Conservation (phyloP, 2,329 filamentous ascomycete species). For the Reticulascus tulasneorum region DNA sequence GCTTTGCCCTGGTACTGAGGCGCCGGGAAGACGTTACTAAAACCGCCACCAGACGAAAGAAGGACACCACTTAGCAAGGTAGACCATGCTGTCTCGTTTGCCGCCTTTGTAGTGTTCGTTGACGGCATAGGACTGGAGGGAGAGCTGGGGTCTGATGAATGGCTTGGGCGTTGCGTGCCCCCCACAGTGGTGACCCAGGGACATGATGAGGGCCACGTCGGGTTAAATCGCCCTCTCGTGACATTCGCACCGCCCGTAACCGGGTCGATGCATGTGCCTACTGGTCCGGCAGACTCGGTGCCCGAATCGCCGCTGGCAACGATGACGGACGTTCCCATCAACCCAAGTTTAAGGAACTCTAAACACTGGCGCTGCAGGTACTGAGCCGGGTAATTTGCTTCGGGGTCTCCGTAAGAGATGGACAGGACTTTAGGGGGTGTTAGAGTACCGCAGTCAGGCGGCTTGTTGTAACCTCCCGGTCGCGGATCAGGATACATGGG, state of each 20-base stretch:
- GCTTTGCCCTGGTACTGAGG: constrained; percentile 49
- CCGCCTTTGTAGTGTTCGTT: no score
- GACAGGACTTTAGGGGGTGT: not conserved
- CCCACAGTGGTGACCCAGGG: constrained; percentile 43
- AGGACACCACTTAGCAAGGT: constrained; percentile 31
- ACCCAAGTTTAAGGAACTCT: constrained; percentile 39
- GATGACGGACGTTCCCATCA: constrained; percentile 30
- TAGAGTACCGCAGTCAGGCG: no score
- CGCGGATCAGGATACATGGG: not conserved
- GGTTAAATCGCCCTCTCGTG: constrained; percentile 32
- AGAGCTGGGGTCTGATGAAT: no score
- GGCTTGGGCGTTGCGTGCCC: constrained; percentile 1
- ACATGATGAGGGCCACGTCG: constrained; percentile 39
- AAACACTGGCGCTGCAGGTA: constrained; percentile 41
- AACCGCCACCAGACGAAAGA: constrained; percentile 48
- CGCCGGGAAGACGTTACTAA: constrained; percentile 42
- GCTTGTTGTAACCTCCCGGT: no score
- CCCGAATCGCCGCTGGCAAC: constrained; percentile 34
- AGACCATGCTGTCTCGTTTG: no score
- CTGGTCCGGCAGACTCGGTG: constrained; percentile 3
- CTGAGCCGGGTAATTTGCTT: constrained; percentile 40
- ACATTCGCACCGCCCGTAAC: constrained; percentile 1
- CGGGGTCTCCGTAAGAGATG: constrained; percentile 21
- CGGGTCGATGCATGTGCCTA: constrained; percentile 7
- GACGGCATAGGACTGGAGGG: not conserved